Percentiles rank a stretch among this genome's conserved stretches.
Conservation (phyloP, 768 basidiomycete species). For the Mycena vulgaris region DNA sequence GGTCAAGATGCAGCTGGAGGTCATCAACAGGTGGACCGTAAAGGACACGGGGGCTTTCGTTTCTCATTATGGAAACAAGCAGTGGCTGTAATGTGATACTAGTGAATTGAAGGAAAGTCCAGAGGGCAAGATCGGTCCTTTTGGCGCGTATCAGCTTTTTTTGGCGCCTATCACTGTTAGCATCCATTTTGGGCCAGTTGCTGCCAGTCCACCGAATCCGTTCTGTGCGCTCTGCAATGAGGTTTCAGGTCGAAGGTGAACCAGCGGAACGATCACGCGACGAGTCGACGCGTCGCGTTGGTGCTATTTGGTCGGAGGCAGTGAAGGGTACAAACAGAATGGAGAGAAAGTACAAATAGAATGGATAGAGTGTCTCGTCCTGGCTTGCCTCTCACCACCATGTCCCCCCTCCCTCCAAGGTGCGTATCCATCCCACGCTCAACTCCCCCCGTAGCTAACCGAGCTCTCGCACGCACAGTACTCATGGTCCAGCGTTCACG, state of each 20-base stretch:
- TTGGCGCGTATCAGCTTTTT: too few species aligned
- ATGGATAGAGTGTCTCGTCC: not conserved
- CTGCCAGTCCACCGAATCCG: not conserved
- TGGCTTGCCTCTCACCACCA: not conserved
- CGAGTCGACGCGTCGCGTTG: not conserved
- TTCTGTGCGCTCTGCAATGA: too few species aligned
- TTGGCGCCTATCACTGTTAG: not conserved
- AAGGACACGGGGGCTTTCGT: conserved; percentile 24
- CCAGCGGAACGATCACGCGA: conserved; percentile 1
- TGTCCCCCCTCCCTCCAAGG: not conserved
- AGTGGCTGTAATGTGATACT: conserved; percentile 21
- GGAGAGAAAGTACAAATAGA: not conserved
- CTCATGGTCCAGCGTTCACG: too few species aligned
- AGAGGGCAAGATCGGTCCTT: too few species aligned
- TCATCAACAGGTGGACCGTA: conserved; percentile 16
- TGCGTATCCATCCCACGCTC: not conserved
- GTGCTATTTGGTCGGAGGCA: not conserved
- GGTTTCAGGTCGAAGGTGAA: too few species aligned
- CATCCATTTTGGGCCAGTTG: not conserved
- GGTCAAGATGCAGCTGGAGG: conserved; percentile 23
- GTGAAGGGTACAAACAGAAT: not conserved
- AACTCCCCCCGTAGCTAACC: too few species aligned
- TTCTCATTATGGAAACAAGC: conserved; percentile 35
- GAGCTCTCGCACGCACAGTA: not conserved
- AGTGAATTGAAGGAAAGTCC: not conserved